Percentiles rank a stretch among this genome's conserved stretches.
Conservation (phyloP, 495 filamentous ascomycete genomes). For the Penicillium fimorum region DNA sequence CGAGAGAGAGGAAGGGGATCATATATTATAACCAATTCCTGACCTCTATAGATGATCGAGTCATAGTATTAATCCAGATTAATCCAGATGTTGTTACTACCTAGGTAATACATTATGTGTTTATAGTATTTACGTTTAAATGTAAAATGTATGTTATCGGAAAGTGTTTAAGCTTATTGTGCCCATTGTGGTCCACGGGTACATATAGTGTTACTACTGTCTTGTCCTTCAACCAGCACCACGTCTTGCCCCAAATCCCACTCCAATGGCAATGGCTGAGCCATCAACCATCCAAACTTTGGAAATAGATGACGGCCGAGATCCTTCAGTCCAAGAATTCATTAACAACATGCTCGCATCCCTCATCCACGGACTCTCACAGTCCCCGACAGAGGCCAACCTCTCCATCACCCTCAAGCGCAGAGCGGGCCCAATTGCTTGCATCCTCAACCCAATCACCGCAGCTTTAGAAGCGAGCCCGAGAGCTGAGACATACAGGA, state of each 20-base stretch:
- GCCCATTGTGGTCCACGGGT: not conserved
- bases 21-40: not conserved
- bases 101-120: no score
- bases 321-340: constrained; percentile 27
- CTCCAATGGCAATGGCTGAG: constrained; percentile 12
- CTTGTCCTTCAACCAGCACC: not conserved
- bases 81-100: no score
- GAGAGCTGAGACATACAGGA: constrained; percentile 18
- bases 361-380: constrained; percentile 27
- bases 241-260: not conserved
- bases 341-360: constrained; percentile 33
- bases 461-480: constrained; percentile 31
- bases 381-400: constrained; percentile 25
- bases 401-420: constrained; percentile 36
- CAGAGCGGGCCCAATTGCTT: constrained; percentile 21
- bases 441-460: constrained; percentile 29
- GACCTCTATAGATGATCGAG: not conserved
- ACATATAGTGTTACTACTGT: not conserved
- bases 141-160: not conserved
- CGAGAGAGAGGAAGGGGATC: not conserved
- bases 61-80: not conserved
- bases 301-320: not conserved
- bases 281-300: not conserved
- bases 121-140: no score
- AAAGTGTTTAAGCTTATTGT: not conserved